Base-by-base conservation (phyloP, 2,329 filamentous ascomycete genomes). In the Rutstroemia sp. region DNA sequence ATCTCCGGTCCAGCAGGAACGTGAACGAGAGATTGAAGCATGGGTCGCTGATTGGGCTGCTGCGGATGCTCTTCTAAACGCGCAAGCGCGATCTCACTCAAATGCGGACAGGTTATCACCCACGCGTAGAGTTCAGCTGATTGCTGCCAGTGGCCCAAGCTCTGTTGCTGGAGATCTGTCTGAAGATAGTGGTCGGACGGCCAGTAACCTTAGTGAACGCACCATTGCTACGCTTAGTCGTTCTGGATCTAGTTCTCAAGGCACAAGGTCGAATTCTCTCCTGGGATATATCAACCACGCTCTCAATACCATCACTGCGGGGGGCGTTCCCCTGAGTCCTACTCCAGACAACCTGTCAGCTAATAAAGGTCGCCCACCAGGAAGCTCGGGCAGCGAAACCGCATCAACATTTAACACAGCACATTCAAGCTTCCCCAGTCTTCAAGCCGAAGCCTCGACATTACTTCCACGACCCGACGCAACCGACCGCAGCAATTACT, bases 1-100 rank as follows among this genome's bases (percentile, higher is more conserved):
- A 52, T 63, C 59, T 49, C 56, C 62, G 8, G 64, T 64, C 14
- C 62, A 56, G 41, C 62, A 56, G 41, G 66, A 66, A 27, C 64
- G 67, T 10, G 65, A 70, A 46, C 61, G 65, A 21, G 69, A 71
- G 46, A 66, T 71, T 12, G 62, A 68, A 38, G 64, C 69, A 64
- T 71, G 70, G 70, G 66, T 70, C n/a, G 59, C 64, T 7, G 70
- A 71, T 52, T 71, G 70, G 69, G 69, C 67, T 1, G 66, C 65
- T 7, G 69, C 69, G 16, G 68, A 70, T 59, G 63, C 65, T 6
- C 58, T 69, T 3, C 58, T 71, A 25, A 63, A 62, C 19, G 60
- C 66, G 5, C 67, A 69, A 58, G 58, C 61, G 10, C 59, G 58
- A n/a, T 59, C 58, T 14, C 64, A 68, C 39, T 69, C 69, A 7